Base-by-base conservation (phyloP, 495 filamentous ascomycete species). In the Collariella sp. region DNA sequence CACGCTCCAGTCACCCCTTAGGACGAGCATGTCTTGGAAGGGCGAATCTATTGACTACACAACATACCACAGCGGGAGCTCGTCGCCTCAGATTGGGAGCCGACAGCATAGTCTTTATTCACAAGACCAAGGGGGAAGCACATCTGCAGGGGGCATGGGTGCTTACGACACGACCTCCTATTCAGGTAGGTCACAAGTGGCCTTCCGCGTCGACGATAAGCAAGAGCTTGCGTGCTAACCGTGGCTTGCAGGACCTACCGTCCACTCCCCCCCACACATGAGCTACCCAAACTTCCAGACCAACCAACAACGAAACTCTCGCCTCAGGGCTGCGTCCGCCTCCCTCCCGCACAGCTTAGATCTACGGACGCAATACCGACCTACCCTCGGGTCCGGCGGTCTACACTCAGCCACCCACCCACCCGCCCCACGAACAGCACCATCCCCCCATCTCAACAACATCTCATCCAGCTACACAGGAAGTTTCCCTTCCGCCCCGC, bases 11-110 rank as follows among this genome's bases (percentile, higher is more conserved):
- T 80, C 79, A 13, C 81, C 81, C 1, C 64, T 83, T 42, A 73
- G 79, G 50, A 74, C 80, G 44, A 81, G 78, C 58, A 80, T 80
- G 70, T 78, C 79, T 13, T 84, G 81, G 77, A 81, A 81, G 62
- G 78, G 74, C 18, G 77, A 79, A 55, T 71, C 79, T 0, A 72
- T 82, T 39, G 79, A 82, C 45, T 81, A 82, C 58, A 71, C 67
- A 9, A 70, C 67, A 1, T 76, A 76, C 53, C 67, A 74, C 19
- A 58, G 53, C 13, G 67, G 69, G 13, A 67, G 65, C 38, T 60
- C 65, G 16, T 78, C 74, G 50, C 70, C 76, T 7, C 70, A 71
- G 42, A 68, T 78, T 40, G 67, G 61, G 19, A 66, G 67, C 26
- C 63, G 76, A 49, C 76, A 73, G 54, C 45, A 71, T 54, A 46